Evolutionary conservation across 805 yeast genomes (phyloP), one percentile per base, ranked within the genome.

Genomic region (Blastobotrys muscicola): DNA sequence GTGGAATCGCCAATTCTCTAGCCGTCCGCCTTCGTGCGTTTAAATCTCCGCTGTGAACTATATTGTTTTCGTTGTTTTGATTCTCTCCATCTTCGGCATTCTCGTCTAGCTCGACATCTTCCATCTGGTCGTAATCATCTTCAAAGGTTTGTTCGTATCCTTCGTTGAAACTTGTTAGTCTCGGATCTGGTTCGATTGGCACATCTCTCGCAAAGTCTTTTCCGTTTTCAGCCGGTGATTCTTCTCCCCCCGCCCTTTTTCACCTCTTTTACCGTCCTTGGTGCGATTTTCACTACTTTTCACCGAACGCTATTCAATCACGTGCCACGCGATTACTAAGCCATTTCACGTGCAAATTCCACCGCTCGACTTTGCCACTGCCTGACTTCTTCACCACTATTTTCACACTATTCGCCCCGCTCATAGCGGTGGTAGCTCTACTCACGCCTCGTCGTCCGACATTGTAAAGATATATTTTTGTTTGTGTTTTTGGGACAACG

Each of bases 1-100:
- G 85, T 45, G 96, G 84, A 47, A 92, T 86, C 13, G 97, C 94
- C 57, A 85, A 76, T 54, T 83, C 92, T 53, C 73, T 80, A 50
- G 76, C 70, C 6, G 90, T 75, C 59, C 82, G 83, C 72, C 77
- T 57, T 73, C 74, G 49, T 57, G 50, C 46, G 56, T 59, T 44
- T 50, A 51, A 36, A 60, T 55, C 45, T 43, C 12, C 81, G 73
- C 41, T 86, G 56, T 92, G 83, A 49, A 76, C 75, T 46, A 86
- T 72, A 41, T 39, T 39, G 79, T 76, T 53, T 78, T 75, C 54
- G 83, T 87, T 45, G 70, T 80, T n/a, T 78, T 68, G 49, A 68
- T 70, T 57, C 72, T 66, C 32, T 70, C 76, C 33, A 61, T 73
- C 71, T 23, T 51, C 58, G 34, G 53, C 62, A 32, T 48, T 53